Percentiles rank a stretch among this genome's conserved stretches.
Conservation (phyloP, 768 basidiomycete species). For the Boletus subcaerulescens region DNA sequence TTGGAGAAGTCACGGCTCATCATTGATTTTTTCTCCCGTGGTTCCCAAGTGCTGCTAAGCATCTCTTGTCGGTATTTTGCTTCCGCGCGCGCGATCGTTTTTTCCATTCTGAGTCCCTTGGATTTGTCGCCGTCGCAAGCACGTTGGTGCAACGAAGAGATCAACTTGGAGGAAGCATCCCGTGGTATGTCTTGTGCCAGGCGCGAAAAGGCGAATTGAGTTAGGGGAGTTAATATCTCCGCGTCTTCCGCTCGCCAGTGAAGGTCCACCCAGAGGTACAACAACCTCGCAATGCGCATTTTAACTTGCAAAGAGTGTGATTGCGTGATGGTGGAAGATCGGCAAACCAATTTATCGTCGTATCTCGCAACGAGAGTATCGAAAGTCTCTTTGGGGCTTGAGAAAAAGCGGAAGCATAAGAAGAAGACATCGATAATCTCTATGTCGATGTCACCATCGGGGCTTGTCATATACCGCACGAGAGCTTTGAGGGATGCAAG, state of each 20-base stretch:
- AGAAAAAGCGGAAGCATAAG: conserved; percentile 70
- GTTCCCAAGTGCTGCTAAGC: conserved; percentile 25
- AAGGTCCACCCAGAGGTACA: conserved; percentile 69
- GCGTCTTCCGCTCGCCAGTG: conserved; percentile 61
- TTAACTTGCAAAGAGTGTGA: conserved; percentile 49
- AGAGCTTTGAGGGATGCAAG: conserved; percentile 41
- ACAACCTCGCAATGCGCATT: conserved; percentile 54
- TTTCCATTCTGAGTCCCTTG: conserved; percentile 26
- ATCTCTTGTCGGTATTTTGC: conserved; percentile 16
- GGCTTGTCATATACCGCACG: conserved; percentile 45
- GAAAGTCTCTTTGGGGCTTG: conserved; percentile 46
- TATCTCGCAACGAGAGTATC: conserved; percentile 48
- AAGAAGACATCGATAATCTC: conserved; percentile 57
- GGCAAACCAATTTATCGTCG: conserved; percentile 30
- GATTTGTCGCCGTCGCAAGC: conserved; percentile 21
- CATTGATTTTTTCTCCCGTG: conserved; percentile 30
- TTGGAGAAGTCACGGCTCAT: conserved; percentile 24
- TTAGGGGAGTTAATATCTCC: conserved; percentile 30
- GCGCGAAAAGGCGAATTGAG: conserved; percentile 30
- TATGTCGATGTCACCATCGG: conserved; percentile 37
- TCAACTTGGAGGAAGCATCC: conserved; percentile 25
- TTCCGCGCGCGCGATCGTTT: conserved; percentile 23
- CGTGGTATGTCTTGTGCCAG: conserved; percentile 31
- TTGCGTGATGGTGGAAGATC: conserved; percentile 33
- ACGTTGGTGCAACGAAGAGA: conserved; percentile 30